A percentile compares a stretch with the other conserved stretches of the same genome.
Evolutionary conservation across 208 protist species (phyloP).

Genomic region (Tritrichomonas foetus): DNA sequence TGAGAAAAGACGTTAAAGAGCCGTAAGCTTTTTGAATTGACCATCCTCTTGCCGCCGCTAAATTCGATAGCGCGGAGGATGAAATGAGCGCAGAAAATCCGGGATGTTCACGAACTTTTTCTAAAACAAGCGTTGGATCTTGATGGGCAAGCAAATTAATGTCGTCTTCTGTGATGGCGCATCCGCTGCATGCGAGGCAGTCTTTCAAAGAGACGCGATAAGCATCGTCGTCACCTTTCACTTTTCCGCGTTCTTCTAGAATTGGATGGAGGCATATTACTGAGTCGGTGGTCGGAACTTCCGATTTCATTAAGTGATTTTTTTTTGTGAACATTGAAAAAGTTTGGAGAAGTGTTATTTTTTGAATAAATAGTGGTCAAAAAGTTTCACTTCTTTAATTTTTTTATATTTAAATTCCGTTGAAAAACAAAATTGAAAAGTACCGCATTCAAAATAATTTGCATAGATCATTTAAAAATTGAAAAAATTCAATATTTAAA

Average conservation of each 20-base stretch:
- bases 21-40: neutral
- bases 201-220: neutral
- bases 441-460: too few species aligned
- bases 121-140: neutral
- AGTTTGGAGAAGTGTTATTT: too few species aligned
- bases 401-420: too few species aligned
- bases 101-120: neutral
- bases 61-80: neutral
- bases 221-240: neutral
- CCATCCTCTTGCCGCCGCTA: neutral
- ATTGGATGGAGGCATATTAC: neutral
- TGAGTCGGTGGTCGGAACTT: neutral
- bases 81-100: neutral
- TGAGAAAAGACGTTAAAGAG: neutral
- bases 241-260: neutral
- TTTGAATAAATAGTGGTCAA: too few species aligned
- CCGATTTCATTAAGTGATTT: neutral
- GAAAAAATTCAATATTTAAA: too few species aligned
- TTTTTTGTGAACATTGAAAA: too few species aligned
- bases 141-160: neutral
- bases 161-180: slow-evolving; percentile 27
- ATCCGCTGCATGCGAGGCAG: neutral
- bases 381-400: too few species aligned
- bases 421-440: too few species aligned
- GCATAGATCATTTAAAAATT: too few species aligned